These are phyloP conservation scores for Trichoderma asperelloides DNA, from an alignment of 495 filamentous ascomycete genomes.

Conservation along the genomic window DNA sequence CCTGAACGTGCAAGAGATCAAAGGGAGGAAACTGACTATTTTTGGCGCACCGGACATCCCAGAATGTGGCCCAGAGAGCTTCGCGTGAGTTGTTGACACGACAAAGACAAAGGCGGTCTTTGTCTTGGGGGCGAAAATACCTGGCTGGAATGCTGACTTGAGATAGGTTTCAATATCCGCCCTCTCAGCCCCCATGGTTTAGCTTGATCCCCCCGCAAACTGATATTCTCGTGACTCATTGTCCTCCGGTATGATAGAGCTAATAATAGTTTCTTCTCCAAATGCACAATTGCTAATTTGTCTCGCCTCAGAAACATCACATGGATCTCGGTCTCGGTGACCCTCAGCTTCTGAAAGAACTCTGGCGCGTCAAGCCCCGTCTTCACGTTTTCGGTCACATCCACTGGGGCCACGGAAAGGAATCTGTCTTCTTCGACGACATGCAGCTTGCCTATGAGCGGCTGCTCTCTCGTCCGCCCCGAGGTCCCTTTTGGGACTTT, in stretches of 20 bases:
- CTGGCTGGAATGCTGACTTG: slow-evolving; percentile 8
- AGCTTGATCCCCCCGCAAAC: slow-evolving; percentile 56
- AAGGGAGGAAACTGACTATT: slow-evolving; percentile 42
- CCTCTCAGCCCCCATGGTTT: slow-evolving; percentile 35
- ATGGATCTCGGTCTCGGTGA: slow-evolving; percentile 73
- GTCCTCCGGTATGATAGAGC: slow-evolving; percentile 32
- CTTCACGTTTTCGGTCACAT: slow-evolving; percentile 89
- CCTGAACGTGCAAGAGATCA: slow-evolving; percentile 36
- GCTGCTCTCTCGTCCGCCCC: slow-evolving; percentile 41
- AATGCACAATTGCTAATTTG: slow-evolving; percentile 1
- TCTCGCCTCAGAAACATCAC: slow-evolving; percentile 52
- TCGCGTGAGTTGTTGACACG: slow-evolving; percentile 41
- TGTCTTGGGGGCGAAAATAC: background rate
- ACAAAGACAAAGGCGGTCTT: background rate
- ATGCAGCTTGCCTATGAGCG: slow-evolving; percentile 64
- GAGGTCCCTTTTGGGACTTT: slow-evolving; percentile 43
- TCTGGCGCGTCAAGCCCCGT: slow-evolving; percentile 69
- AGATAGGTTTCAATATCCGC: slow-evolving; percentile 39
- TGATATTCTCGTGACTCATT: slow-evolving; percentile 83
- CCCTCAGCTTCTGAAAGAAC: slow-evolving; percentile 59
- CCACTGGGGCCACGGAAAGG: slow-evolving; percentile 57
- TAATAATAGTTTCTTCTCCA: background rate
- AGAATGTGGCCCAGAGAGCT: slow-evolving; percentile 40
- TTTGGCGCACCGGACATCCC: slow-evolving; percentile 47
- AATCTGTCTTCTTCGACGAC: slow-evolving; percentile 70